Evolutionary conservation across 225 moss, liverwort and hornwort species (phyloP), one percentile per base, ranked within the genome.

Genomic region (Thuidium tamariscinum): DNA sequence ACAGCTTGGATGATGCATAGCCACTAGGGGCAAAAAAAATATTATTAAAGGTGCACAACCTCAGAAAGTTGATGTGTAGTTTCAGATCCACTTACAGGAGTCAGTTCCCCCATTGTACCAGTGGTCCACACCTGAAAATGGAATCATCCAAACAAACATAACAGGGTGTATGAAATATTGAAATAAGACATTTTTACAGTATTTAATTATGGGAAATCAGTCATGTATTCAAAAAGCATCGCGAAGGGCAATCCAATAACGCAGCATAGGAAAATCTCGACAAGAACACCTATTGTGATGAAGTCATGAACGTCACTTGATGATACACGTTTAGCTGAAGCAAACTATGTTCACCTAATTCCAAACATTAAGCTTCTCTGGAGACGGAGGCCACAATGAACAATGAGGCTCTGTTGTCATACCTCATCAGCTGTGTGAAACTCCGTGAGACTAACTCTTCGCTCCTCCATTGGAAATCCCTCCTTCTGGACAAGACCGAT

Each of bases 351-450:
- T 60, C 22, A 8, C 19, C 16, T 6, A 85, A 34, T 57, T 76
- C 25, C 39, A 80, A 82, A 39, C 54, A 55, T 39, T 13, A 67
- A 49, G 41, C n/a, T 82, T 57, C 49, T 82, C 48, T 66, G 27
- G 34, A 63, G 63, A 84, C 37, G 39, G 54, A 52, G 67, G 54
- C 12, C 37, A 71, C 57, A 27, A 49, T n/a, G 23, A 14, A 79
- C 23, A 69, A 23, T 20, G 17, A 32, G 36, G 27, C 71, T 81
- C 34, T 70, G 74, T 61, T 80, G 55, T 85, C 72, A 60, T 83
- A 96, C 97, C 96, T 97, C 97, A 90, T 96, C 96, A 72, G 96
- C 97, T 74, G 89, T 88, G 84, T 97, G 94, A 84, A 97, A 97
- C 84, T 97, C 97, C 25, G 89, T 82, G 23, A 96, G 91, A 85